phyloP scores from a whole-genome alignment of 2,329 filamentous ascomycete species.

The Cladosporium sp. region DNA sequence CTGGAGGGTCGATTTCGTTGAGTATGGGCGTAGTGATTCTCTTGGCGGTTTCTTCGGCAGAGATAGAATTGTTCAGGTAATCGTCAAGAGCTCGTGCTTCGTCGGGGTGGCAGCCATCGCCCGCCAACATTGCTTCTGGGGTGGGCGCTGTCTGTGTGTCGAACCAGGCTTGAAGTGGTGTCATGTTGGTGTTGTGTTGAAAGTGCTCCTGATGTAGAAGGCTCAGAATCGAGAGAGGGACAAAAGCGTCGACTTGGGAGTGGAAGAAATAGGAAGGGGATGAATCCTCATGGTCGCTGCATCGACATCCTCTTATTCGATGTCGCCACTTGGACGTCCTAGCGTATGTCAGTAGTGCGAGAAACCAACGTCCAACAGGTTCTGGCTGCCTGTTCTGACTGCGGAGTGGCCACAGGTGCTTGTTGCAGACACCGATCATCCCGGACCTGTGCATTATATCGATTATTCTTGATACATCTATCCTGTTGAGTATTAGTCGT shows the following conservation, averaged over 20 bases:
- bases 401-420: not conserved
- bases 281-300: not conserved
- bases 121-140: not conserved
- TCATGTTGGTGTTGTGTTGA: not conserved
- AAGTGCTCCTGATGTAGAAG: not conserved
- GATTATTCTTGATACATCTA: not conserved
- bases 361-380: not conserved
- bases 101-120: slow-evolving; percentile 1
- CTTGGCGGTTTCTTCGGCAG: not conserved
- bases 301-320: not conserved
- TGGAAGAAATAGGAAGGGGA: not conserved
- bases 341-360: not conserved
- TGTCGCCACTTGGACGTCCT: not conserved
- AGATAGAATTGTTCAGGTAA: not conserved
- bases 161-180: not conserved
- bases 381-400: not conserved
- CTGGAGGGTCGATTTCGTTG: not conserved
- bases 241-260: not conserved
- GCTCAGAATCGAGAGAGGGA: not conserved
- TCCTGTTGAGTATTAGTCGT: too few species aligned
- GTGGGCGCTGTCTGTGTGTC: not conserved
- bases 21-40: not conserved
- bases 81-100: not conserved
- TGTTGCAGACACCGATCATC: not conserved
- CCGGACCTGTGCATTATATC: not conserved